Evolutionary conservation across 2,329 filamentous ascomycete species (phyloP), one percentile per base, ranked within the genome.

Genomic region (Lasiodiplodia hormozganensis): DNA sequence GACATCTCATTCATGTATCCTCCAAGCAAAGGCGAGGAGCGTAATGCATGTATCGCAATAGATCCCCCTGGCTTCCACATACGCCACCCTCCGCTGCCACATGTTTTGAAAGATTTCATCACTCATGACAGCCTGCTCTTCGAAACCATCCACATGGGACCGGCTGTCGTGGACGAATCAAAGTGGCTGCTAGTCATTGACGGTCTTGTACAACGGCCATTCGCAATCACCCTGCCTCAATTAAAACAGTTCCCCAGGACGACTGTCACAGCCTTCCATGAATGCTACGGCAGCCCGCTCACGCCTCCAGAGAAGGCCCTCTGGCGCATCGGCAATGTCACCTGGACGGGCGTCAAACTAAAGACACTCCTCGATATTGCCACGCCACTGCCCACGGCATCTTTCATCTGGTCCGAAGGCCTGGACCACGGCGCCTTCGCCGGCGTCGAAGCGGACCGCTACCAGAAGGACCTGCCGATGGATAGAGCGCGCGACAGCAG

Each of bases 101-200:
- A 77, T 52, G 65, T 73, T n/a, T 72, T 78, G 2, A 51, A 66
- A 4, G 57, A 43, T n/a, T 70, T 70, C 54, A 70, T 75, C 21
- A 78, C 77, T 3, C 60, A 68, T 16, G 76, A 78, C 16, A 64
- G 64, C 7, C 66, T 72, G 6, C 74, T 80, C 6, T 80, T 80
- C 67, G 77, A 79, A 51, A 79, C 77, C 1, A 76, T 78, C 14
- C 78, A 80, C 68, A 77, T 80, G 75, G 78, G 77, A 3, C 70
- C 70, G 8, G 74, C 77, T 3, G 71, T 74, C 2, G 71, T 80
- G 16, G 73, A 78, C 25, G 28, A 70, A 8, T 23, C 71, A 0
- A 71, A 70, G n/a, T 80, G 76, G 73, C 68, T 70, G 4, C 72
- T 80, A 2, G 69, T 75, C 0, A 67, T 80, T 18, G 74, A 76